Conservation (phyloP, 2,329 filamentous ascomycete species). For the Penicillium fuscoglaucum region DNA sequence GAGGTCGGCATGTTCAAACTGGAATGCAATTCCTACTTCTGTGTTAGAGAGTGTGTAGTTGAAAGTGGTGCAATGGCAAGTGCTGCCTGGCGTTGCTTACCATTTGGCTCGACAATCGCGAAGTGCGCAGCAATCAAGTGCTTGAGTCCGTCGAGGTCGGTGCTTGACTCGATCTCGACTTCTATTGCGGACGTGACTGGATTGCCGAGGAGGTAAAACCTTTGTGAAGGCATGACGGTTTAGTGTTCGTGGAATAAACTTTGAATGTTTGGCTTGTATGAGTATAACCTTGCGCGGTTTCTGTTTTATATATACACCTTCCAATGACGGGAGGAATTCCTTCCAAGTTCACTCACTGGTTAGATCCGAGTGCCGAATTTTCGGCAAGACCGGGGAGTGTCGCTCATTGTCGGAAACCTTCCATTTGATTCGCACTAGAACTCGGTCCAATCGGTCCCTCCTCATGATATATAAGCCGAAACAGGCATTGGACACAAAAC, state of each 20-base stretch:
- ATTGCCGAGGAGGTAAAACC: conserved; percentile 27
- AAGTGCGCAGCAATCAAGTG: conserved; percentile 14
- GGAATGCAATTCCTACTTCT: conserved; percentile 26
- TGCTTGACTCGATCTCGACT: conserved; percentile 4
- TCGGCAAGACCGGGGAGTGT: background rate
- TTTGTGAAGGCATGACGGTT: conserved; percentile 18
- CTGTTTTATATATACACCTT: background rate
- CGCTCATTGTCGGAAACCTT: background rate
- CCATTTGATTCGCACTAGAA: background rate
- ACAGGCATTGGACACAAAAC: too few species aligned
- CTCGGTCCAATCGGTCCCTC: background rate
- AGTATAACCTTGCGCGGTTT: background rate
- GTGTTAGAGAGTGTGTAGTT: background rate
- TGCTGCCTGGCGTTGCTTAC: background rate
- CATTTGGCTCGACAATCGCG: conserved; percentile 13
- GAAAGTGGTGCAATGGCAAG: background rate
- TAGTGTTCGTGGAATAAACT: background rate
- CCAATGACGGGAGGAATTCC: background rate
- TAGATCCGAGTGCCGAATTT: background rate
- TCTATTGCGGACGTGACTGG: conserved; percentile 1
- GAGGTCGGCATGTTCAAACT: conserved; percentile 1
- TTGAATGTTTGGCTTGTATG: background rate
- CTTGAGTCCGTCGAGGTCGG: conserved; percentile 7
- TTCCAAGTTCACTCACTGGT: background rate
- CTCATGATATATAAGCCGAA: background rate